Percentiles rank a stretch among this genome's conserved stretches.
Evolutionary conservation across 2,329 filamentous ascomycete genomes (phyloP).

Genomic region (Fusarium sp.): DNA sequence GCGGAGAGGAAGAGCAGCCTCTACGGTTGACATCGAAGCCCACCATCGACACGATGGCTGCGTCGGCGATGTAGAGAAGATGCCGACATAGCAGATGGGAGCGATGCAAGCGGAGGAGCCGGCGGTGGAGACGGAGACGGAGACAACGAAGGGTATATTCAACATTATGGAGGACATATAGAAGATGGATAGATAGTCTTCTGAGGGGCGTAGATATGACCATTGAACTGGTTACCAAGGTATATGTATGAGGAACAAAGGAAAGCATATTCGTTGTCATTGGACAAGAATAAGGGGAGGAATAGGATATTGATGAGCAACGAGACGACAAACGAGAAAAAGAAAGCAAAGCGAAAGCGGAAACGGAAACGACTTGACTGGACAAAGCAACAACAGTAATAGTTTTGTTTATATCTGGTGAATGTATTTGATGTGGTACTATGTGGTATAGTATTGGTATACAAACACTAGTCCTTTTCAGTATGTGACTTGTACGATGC

Average conservation of each 20-base stretch:
- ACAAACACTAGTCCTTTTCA: not conserved
- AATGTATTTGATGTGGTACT: not conserved
- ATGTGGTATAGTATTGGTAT: not conserved
- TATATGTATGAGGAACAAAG: conserved; percentile 15
- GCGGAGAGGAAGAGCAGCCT: conserved; percentile 49
- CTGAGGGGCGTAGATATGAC: conserved; percentile 19
- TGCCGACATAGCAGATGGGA: conserved; percentile 27
- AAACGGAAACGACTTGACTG: not conserved
- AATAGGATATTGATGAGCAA: conserved; percentile 39
- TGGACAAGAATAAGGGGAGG: conserved; percentile 15
- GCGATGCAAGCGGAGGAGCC: conserved; percentile 13
- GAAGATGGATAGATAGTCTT: conserved; percentile 21
- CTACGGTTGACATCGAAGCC: conserved; percentile 49
- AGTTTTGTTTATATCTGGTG: conserved; percentile 1
- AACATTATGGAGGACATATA: conserved; percentile 42
- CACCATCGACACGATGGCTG: conserved; percentile 58
- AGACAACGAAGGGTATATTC: conserved; percentile 31
- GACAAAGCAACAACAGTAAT: conserved; percentile 8
- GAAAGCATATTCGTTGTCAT: conserved; percentile 2
- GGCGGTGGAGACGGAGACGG: conserved; percentile 15
- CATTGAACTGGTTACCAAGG: conserved; percentile 14
- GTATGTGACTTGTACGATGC: no score
- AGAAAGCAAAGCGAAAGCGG: conserved; percentile 4
- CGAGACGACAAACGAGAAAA: conserved; percentile 28
- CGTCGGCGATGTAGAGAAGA: conserved; percentile 55